Conservation (phyloP, 2,329 filamentous ascomycete genomes). For the Pyrenophora teres region DNA sequence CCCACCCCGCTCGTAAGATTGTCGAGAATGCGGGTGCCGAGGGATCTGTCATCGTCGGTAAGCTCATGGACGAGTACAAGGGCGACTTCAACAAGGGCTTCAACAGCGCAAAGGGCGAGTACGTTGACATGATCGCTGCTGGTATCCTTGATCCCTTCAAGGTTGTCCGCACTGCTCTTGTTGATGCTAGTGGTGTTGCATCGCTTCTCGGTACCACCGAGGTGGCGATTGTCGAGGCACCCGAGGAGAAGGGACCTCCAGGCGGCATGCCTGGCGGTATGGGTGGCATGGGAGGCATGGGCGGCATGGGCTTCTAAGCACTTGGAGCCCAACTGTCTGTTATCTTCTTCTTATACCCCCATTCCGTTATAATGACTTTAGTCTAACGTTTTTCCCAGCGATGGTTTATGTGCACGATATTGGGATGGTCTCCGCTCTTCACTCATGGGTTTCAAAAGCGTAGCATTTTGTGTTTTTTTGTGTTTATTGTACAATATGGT, state of each 20-base stretch:
- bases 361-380: slow-evolving; percentile 43
- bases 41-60: slow-evolving; percentile 94
- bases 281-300: slow-evolving; percentile 53
- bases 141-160: slow-evolving; percentile 99
- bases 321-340: slow-evolving; percentile 22
- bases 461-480: slow-evolving; percentile 38
- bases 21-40: slow-evolving; percentile 97
- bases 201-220: slow-evolving; percentile 97
- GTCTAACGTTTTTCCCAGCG: slow-evolving; percentile 37
- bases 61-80: slow-evolving; percentile 93
- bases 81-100: slow-evolving; percentile 97
- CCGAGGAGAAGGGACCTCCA: slow-evolving; percentile 77
- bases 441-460: slow-evolving; percentile 46
- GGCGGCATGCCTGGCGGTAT: slow-evolving; percentile 63
- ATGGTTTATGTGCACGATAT: slow-evolving; percentile 43
- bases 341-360: slow-evolving; percentile 38
- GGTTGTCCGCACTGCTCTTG: slow-evolving; percentile 94
- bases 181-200: slow-evolving; percentile 93
- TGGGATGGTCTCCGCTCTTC: slow-evolving; percentile 47
- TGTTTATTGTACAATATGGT: slow-evolving; percentile 45
- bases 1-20: slow-evolving; percentile 89
- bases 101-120: slow-evolving; percentile 95
- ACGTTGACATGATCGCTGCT: slow-evolving; percentile 95
- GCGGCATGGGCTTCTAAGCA: slow-evolving; percentile 67
- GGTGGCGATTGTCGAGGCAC: slow-evolving; percentile 94